Conservation (phyloP, 2,329 filamentous ascomycete genomes). For the Diaporthe sp. region DNA sequence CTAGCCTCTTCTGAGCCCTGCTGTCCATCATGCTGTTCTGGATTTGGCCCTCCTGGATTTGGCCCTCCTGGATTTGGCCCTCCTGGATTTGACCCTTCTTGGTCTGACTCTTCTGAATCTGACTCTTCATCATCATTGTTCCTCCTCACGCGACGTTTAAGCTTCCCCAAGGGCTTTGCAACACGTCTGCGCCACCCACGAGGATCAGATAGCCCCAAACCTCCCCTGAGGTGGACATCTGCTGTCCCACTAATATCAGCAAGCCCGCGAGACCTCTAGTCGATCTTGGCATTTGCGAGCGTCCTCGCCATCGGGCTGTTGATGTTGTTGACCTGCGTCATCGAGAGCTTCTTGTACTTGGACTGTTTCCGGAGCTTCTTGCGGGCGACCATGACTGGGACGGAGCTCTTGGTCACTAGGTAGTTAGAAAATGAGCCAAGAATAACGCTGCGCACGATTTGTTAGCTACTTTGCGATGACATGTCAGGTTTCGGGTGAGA, state of each 20-base stretch:
- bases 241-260: background rate
- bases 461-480: slow-evolving; percentile 49
- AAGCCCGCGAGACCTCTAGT: slow-evolving; percentile 52
- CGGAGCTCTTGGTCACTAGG: slow-evolving; percentile 94
- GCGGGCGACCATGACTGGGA: slow-evolving; percentile 97
- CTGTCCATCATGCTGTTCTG: no score
- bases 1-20: background rate
- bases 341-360: slow-evolving; percentile 80
- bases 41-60: background rate
- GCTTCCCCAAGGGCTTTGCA: background rate
- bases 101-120: background rate
- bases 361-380: slow-evolving; percentile 90
- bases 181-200: background rate
- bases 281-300: slow-evolving; percentile 81
- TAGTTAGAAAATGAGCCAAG: slow-evolving; percentile 98
- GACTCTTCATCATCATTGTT: background rate
- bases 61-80: background rate
- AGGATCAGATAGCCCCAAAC: background rate
- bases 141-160: background rate
- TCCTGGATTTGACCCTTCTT: background rate
- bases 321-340: slow-evolving; percentile 86
- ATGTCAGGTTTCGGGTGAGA: background rate
- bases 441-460: slow-evolving; percentile 76
- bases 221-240: background rate
- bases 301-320: slow-evolving; percentile 76